These are phyloP conservation scores for Mycena vitilis DNA, from an alignment of 768 basidiomycete species.

Conservation along the genomic window DNA sequence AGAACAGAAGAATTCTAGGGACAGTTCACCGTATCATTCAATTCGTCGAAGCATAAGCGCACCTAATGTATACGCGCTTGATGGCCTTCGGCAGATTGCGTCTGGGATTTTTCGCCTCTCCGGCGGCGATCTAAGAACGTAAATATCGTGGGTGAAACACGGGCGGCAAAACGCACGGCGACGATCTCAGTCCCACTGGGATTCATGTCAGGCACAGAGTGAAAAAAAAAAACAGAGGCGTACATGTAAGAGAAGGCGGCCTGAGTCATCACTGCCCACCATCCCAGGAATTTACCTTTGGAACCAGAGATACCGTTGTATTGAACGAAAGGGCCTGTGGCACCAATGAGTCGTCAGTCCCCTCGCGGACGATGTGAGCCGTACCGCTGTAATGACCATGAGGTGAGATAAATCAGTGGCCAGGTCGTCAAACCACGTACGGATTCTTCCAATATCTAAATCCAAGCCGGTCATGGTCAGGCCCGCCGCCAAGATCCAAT, in stretches of 20 bases:
- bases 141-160: slow-evolving; percentile 15
- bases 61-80: slow-evolving; percentile 77
- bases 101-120: slow-evolving; percentile 91
- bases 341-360: neutral
- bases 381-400: too few species aligned
- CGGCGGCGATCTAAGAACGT: slow-evolving; percentile 77
- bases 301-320: slow-evolving; percentile 70
- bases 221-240: slow-evolving; percentile 24
- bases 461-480: slow-evolving; percentile 70
- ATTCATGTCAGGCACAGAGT: slow-evolving; percentile 1
- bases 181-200: slow-evolving; percentile 94
- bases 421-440: too few species aligned
- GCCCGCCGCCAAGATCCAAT: slow-evolving; percentile 89
- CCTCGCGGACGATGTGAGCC: neutral
- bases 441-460: too few species aligned
- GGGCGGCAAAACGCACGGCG: slow-evolving; percentile 59
- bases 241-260: slow-evolving; percentile 84
- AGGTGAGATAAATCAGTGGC: neutral
- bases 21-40: neutral
- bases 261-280: slow-evolving; percentile 76
- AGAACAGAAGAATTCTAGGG: slow-evolving; percentile 62
- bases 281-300: slow-evolving; percentile 79
- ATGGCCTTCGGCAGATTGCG: slow-evolving; percentile 73
- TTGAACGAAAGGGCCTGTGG: slow-evolving; percentile 82
- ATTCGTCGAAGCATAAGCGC: slow-evolving; percentile 22